A percentile compares a stretch with the other conserved stretches of the same genome.
These are phyloP conservation scores for Ceratobasidium sp. DNA, from an alignment of 1,284 basidiomycete genomes.

Conservation along the genomic window DNA sequence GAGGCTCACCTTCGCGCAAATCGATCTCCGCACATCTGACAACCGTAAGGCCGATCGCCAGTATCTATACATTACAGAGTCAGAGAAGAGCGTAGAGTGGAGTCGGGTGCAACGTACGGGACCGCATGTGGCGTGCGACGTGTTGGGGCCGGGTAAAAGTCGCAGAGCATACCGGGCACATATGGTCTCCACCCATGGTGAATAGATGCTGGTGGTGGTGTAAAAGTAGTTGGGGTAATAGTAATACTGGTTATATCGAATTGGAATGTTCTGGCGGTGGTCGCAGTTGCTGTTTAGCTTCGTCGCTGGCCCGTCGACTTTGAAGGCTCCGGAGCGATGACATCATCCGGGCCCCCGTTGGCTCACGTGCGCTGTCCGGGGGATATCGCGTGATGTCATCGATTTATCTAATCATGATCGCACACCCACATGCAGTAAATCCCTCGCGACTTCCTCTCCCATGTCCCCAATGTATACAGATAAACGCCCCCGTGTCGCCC, in stretches of 20 bases:
- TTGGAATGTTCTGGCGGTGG: conserved; percentile 19
- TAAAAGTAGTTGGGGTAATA: not conserved
- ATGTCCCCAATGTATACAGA: no score
- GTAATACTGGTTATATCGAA: not conserved
- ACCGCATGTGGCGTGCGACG: conserved; percentile 90
- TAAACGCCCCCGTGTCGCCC: no score
- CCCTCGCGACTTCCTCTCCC: not conserved
- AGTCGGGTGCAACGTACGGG: conserved; percentile 70
- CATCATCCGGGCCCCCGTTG: conserved; percentile 22
- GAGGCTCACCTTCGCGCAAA: conserved; percentile 83
- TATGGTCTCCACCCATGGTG: conserved; percentile 76
- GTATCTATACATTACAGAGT: conserved; percentile 36
- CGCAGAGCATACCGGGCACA: conserved; percentile 85
- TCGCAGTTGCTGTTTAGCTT: conserved; percentile 16
- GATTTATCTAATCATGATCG: conserved; percentile 25
- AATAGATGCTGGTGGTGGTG: not conserved
- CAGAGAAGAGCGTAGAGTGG: not conserved
- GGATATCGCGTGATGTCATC: conserved; percentile 10
- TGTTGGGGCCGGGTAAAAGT: conserved; percentile 92
- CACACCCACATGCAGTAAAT: no score
- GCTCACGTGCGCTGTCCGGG: conserved; percentile 18
- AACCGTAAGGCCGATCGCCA: conserved; percentile 80
- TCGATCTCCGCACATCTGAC: conserved; percentile 88
- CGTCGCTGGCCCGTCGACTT: conserved; percentile 27
- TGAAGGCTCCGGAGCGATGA: conserved; percentile 31